Conservation (phyloP, 2,329 filamentous ascomycete genomes). For the Penicillium paneum region DNA sequence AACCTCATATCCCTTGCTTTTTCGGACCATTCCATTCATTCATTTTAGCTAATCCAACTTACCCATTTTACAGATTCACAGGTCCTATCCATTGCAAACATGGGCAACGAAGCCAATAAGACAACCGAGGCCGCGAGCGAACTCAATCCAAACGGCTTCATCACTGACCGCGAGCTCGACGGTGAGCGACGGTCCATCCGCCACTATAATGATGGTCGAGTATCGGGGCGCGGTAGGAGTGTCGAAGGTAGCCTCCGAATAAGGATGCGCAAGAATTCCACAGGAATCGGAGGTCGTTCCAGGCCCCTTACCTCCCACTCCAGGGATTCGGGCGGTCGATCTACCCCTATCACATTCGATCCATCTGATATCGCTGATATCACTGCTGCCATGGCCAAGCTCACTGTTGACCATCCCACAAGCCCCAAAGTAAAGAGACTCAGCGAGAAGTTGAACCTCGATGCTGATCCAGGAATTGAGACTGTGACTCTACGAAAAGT, state of each 20-base stretch:
- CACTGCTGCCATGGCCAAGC: not conserved
- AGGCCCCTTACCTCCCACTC: not conserved
- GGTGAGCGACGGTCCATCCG: constrained; percentile 5
- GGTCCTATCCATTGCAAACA: not conserved
- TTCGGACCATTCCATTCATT: not conserved
- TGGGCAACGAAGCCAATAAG: not conserved
- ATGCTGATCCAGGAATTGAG: not conserved
- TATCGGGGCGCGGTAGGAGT: not conserved
- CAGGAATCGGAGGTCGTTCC: not conserved
- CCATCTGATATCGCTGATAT: not conserved
- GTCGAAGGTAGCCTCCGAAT: not conserved
- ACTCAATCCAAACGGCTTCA: constrained; percentile 1
- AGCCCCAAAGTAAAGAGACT: not conserved
- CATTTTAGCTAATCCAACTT: not conserved
- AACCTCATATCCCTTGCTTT: not conserved
- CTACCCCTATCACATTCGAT: not conserved
- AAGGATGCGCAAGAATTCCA: not conserved
- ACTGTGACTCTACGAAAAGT: not conserved
- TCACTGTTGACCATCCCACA: not conserved
- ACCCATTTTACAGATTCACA: not conserved
- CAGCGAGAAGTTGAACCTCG: not conserved
- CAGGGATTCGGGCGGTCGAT: too few relatives aligned
- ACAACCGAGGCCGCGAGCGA: not conserved
- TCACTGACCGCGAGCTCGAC: not conserved
- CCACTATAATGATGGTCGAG: constrained; percentile 3